A percentile compares a stretch with the other conserved stretches of the same genome.
These are phyloP conservation scores for Solanum bulbocastanum DNA, from an alignment of 257 asterid genomes.

Conservation along the genomic window DNA sequence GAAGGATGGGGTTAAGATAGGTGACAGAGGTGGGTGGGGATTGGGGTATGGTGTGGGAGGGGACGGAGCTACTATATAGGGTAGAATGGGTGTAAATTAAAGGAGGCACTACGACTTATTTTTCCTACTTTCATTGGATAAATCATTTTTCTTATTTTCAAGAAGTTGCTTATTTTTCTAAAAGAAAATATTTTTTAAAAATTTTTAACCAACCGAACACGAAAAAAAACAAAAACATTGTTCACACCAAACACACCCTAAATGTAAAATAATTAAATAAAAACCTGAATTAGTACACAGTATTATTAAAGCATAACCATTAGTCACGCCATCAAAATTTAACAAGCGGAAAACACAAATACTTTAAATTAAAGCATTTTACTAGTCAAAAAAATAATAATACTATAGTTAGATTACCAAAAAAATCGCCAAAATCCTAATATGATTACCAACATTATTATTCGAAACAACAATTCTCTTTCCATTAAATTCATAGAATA, in stretches of 20 bases:
- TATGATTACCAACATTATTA: neutral
- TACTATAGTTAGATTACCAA: too few relatives aligned
- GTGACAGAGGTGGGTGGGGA: neutral
- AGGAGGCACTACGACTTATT: accelerated
- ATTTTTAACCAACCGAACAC: accelerated
- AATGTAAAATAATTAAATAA: too few relatives aligned
- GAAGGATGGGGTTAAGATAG: neutral
- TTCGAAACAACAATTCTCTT: neutral
- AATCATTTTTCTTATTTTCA: too few relatives aligned
- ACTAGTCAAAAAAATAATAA: neutral
- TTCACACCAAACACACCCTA: too few relatives aligned
- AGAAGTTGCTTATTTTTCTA: neutral
- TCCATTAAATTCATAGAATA: neutral
- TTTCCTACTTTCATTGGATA: too few relatives aligned
- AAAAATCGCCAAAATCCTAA: neutral
- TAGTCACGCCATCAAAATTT: neutral
- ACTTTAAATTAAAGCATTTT: neutral
- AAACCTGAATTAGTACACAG: neutral
- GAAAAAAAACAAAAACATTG: accelerated
- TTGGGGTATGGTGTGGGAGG: accelerated
- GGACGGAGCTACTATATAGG: neutral
- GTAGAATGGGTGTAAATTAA: neutral
- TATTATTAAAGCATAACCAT: too few relatives aligned
- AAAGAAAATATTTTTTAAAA: accelerated
- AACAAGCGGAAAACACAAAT: too few relatives aligned